phyloP scores from a whole-genome alignment of 1,284 basidiomycete genomes.

The Cryptococcus depauperatus region DNA sequence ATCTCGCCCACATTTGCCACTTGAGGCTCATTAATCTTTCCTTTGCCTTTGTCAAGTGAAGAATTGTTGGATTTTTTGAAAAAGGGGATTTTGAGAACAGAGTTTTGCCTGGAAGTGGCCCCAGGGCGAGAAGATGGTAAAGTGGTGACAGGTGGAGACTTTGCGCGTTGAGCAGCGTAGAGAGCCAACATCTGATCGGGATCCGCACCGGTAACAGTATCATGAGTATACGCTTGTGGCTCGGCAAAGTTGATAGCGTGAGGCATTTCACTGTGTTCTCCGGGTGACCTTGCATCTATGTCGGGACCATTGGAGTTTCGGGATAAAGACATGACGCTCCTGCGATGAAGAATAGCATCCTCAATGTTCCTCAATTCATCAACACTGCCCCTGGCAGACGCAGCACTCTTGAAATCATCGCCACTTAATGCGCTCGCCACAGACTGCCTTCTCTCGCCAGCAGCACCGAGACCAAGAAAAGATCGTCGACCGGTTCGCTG shows the following conservation, averaged over 20 bases:
- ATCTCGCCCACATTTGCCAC: conserved; percentile 5
- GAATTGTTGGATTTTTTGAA: conserved; percentile 15
- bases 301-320: conserved; percentile 14
- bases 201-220: conserved; percentile 11
- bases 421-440: conserved; percentile 16
- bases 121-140: conserved; percentile 5
- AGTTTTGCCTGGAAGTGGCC: conserved; percentile 5
- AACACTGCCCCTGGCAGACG: conserved; percentile 30
- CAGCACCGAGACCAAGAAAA: conserved; percentile 27
- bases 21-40: conserved; percentile 11
- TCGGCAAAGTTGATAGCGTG: no score
- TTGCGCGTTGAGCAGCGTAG: conserved; percentile 39
- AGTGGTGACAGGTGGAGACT: conserved; percentile 7
- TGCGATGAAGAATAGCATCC: conserved; percentile 23
- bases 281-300: no score
- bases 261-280: no score
- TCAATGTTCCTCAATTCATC: conserved; percentile 42
- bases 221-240: no score
- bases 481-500: conserved; percentile 22
- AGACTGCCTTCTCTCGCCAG: conserved; percentile 26
- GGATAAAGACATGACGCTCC: conserved; percentile 26
- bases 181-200: conserved; percentile 45
- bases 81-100: conserved; percentile 16
- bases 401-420: conserved; percentile 34
- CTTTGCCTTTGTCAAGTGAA: conserved; percentile 3